phyloP scores from a whole-genome alignment of 257 asterid genomes.

The Gentiana macrophylla region DNA sequence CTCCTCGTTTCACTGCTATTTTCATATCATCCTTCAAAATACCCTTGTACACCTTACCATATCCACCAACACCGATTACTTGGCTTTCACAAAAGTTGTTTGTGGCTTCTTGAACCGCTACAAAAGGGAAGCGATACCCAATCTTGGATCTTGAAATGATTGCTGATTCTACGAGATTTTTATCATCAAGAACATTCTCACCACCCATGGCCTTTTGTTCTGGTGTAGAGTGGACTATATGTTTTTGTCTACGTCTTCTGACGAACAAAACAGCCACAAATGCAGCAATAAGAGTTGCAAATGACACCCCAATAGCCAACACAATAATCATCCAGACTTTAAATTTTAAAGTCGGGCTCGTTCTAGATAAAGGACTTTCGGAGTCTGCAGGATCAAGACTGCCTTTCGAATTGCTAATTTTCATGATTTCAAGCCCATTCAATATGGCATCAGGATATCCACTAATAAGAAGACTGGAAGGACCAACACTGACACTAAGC shows the following conservation, averaged over 20 bases:
- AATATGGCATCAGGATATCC: constrained; percentile 20
- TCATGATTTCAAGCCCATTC: constrained; percentile 41
- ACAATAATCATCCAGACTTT: constrained; percentile 24
- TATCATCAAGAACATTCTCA: constrained; percentile 1
- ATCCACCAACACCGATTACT: constrained; percentile 35
- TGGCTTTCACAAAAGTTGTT: constrained; percentile 23
- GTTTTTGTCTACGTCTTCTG: constrained; percentile 10
- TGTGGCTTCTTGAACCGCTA: constrained; percentile 28
- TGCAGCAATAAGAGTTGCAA: constrained; percentile 6
- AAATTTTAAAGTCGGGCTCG: constrained; percentile 14
- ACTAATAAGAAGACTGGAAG: constrained; percentile 6
- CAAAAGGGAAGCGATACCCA: constrained; percentile 29
- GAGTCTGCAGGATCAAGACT: constrained; percentile 28
- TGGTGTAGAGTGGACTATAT: constrained; percentile 12
- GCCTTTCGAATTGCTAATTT: constrained; percentile 21
- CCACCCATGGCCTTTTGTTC: constrained; percentile 9
- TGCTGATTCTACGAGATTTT: constrained; percentile 6
- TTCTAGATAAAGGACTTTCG: constrained; percentile 3
- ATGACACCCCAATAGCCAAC: constrained; percentile 16
- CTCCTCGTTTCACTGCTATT: constrained; percentile 36
- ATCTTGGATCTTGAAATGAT: constrained; percentile 18
- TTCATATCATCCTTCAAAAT: constrained; percentile 21
- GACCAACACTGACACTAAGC: constrained; percentile 22
- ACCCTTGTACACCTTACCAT: constrained; percentile 34
- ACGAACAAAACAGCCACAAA: constrained; percentile 12